Base-by-base conservation (phyloP, 169 alveolate genomes). In the Blepharisma undulans region DNA sequence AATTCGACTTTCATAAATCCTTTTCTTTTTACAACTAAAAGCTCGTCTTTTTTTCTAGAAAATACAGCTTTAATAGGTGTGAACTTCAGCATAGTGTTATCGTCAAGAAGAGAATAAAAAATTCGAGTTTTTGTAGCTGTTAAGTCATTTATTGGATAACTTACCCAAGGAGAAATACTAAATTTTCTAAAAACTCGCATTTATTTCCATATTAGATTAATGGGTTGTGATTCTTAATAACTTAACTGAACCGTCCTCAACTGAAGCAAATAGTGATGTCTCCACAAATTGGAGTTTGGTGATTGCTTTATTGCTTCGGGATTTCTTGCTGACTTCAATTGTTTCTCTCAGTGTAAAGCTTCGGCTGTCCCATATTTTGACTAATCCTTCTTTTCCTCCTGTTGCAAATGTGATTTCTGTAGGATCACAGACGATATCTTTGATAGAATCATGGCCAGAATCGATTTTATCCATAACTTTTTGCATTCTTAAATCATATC, bases 321-420 rank as follows among this genome's bases (percentile, higher is more conserved):
- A 25, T 59, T 82, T 82, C 74, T 22, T 34, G 60, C 33, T 22
- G 7, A 48, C 48, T 21, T 82, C 89, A 21, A 82, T 59, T 14
- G 30, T n/a, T 82, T 82, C 89, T 30, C 89, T 82, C 76, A 82
- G 4, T 32, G 72, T 32, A 22, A 21, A 25, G 34, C 77, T 33
- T 22, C 78, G 5, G 89, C 61, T 60, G 34, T 82, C 89, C 89
- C 89, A 82, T 21, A 82, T 59, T 30, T 60, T 34, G 6, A 82
- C 89, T 19, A 82, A 22, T 0, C 89, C 89, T 21, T 82, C 89
- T 32, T 27, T 59, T 19, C 89, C 89, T 18, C 78, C 89, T 14
- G 89, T 48, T 4, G 60, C 29, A 34, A 82, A 82, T 21, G 78
- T 82, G 29, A 60, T 32, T 25, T 82, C 89, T 21, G 77, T 59